Base-by-base conservation (phyloP, 2,329 filamentous ascomycete species). In the Sporothrix luriei region DNA sequence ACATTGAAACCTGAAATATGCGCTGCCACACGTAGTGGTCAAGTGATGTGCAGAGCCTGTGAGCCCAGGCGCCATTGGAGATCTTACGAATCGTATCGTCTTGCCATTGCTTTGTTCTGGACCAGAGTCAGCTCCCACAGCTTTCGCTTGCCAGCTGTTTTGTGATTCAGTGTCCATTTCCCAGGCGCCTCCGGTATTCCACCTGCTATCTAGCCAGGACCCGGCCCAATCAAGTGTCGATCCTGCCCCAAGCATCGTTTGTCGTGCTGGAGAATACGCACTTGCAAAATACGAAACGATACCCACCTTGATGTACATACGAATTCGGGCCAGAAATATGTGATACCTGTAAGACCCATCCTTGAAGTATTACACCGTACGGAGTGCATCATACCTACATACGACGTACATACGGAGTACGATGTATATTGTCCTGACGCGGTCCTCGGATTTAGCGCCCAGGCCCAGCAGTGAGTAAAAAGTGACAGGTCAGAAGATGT, bases 401-500 rank as follows among this genome's bases (percentile, higher is more conserved):
- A 33, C 33, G 6, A 24, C n/a, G 21, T 46, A 62, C 40, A 43
- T 43, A 43, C 40, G 14, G 4, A 7, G 11, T 43, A 43, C 2
- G 40, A 43, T 4, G 4, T 43, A 51, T 29, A 54, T 43, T 66
- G 64, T 16, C 26, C 48, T 5, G 46, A 51, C 61, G 52, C n/a
- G 62, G 62, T 52, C 11, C 46, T 59, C 55, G 21, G 55, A 40
- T 59, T 46, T 26, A 62, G 57, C 46, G n/a, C 49, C 19, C 64
- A 24, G 54, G 51, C 52, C 52, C 66, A n/a, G 4, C 66, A 33
- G 43, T 10, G 10, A 68, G 66, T 14, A 9, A 59, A 68, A 68
- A 68, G 66, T 68, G 66, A 68, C 54, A 68, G 52, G 66, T 68
- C 66, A 68, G 40, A 68, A 57, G 38, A 21, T 16, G 46, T 24